Evolutionary conservation across 768 basidiomycete genomes (phyloP).

Genomic region (Baorangia bicolor): DNA sequence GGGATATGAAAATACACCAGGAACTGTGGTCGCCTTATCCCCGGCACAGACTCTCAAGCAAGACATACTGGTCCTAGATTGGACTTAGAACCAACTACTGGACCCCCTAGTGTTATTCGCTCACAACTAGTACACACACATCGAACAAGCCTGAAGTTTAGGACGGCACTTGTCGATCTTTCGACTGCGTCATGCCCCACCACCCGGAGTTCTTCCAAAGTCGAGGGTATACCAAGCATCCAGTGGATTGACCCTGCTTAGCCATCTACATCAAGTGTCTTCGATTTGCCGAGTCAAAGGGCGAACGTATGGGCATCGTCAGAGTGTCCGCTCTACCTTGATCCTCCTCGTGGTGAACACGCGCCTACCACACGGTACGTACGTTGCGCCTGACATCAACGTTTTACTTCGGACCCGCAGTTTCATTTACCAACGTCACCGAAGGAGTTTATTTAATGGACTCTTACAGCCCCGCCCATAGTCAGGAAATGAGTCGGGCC

Average conservation of each 20-base stretch:
- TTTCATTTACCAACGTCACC: slow-evolving; percentile 6
- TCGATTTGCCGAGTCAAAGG: background rate
- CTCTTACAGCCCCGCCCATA: background rate
- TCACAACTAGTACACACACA: background rate
- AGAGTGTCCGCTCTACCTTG: background rate
- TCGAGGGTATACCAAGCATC: background rate
- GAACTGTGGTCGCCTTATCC: background rate
- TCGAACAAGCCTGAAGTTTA: background rate
- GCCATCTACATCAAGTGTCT: background rate
- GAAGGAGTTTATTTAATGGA: slow-evolving; percentile 2
- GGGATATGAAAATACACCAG: slow-evolving; percentile 13
- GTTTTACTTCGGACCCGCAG: slow-evolving; percentile 21
- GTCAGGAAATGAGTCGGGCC: slow-evolving; percentile 19
- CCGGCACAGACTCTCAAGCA: background rate
- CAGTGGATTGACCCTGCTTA: background rate
- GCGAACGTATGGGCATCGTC: background rate
- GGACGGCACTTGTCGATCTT: background rate
- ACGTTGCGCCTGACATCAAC: slow-evolving; percentile 13
- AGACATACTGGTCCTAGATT: background rate
- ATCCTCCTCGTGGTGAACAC: slow-evolving; percentile 22
- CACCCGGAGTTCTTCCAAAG: background rate
- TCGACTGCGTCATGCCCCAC: background rate
- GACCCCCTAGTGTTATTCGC: background rate
- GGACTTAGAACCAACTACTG: background rate
- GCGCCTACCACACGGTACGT: slow-evolving; percentile 10